These are phyloP conservation scores for Diaporthe vaccinii DNA, from an alignment of 2,329 filamentous ascomycete genomes.

Conservation along the genomic window DNA sequence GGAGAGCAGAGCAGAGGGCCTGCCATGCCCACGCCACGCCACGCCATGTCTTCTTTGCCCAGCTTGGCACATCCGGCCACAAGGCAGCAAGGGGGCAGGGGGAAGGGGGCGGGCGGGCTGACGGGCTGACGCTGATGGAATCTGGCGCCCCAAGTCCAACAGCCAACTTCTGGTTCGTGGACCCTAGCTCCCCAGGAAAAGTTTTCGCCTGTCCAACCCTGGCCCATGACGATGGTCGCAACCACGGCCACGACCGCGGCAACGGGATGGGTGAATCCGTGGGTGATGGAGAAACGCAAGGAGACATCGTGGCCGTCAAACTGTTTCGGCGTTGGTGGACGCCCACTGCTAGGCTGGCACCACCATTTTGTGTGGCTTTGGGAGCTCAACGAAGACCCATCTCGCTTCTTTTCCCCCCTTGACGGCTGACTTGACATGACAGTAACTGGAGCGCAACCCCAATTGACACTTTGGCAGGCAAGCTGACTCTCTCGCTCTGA, in stretches of 20 bases:
- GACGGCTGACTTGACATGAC: slow-evolving; percentile 13
- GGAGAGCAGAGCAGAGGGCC: neutral
- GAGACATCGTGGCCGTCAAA: slow-evolving; percentile 19
- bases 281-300: slow-evolving; percentile 21
- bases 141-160: neutral
- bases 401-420: neutral
- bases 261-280: slow-evolving; percentile 19
- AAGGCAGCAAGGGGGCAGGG: slow-evolving; percentile 15
- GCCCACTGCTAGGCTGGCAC: neutral
- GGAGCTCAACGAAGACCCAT: neutral
- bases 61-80: slow-evolving; percentile 7
- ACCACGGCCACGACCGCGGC: slow-evolving; percentile 9
- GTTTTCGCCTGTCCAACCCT: slow-evolving; percentile 17
- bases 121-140: slow-evolving; percentile 8
- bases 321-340: slow-evolving; percentile 14
- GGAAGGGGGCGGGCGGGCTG: neutral
- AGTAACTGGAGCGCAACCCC: neutral
- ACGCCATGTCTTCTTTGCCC: slow-evolving; percentile 14
- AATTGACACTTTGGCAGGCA: neutral
- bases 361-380: neutral
- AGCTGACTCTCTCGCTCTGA: neutral
- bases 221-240: slow-evolving; percentile 28
- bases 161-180: slow-evolving; percentile 18
- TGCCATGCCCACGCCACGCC: slow-evolving; percentile 27
- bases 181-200: slow-evolving; percentile 23